phyloP scores from a whole-genome alignment of 148 eudicot species.

The Limonium bicolor region DNA sequence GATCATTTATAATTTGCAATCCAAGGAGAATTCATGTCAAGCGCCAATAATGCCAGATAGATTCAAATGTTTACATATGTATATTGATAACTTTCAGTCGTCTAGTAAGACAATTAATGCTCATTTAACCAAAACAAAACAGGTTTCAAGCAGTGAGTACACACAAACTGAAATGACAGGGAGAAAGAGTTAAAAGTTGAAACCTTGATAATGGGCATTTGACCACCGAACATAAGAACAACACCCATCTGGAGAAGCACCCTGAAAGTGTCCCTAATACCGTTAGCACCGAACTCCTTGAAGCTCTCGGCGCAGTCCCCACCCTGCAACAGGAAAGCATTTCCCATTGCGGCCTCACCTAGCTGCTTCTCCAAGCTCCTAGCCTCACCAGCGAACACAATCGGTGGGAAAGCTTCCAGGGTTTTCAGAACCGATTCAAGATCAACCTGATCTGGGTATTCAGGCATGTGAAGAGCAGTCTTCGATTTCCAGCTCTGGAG shows the following conservation, averaged over 20 bases:
- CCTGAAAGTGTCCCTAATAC: constrained; percentile 33
- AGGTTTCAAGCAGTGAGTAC: too few species aligned
- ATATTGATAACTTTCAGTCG: too few species aligned
- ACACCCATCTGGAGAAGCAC: constrained; percentile 43
- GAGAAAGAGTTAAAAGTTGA: background rate
- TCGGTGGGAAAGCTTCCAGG: constrained; percentile 23
- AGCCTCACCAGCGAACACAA: constrained; percentile 39
- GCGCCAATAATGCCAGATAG: too few species aligned
- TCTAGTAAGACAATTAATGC: too few species aligned
- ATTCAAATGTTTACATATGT: too few species aligned
- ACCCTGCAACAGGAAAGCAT: constrained; percentile 42
- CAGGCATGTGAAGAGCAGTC: constrained; percentile 32
- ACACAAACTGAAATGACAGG: background rate
- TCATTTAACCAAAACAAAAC: too few species aligned
- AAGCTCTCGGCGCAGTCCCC: constrained; percentile 54
- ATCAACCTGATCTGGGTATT: constrained; percentile 25
- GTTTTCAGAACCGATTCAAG: constrained; percentile 20
- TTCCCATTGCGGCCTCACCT: constrained; percentile 32
- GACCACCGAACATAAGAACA: constrained; percentile 36
- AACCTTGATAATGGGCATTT: constrained; percentile 36
- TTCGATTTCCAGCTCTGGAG: constrained; percentile 29
- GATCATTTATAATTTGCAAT: too few species aligned
- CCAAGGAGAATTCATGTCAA: too few species aligned
- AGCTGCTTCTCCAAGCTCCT: constrained; percentile 23
- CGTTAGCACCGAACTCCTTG: constrained; percentile 34